Evolutionary conservation across 2,329 filamentous ascomycete species (phyloP).

Genomic region (Lithohypha guttulata): DNA sequence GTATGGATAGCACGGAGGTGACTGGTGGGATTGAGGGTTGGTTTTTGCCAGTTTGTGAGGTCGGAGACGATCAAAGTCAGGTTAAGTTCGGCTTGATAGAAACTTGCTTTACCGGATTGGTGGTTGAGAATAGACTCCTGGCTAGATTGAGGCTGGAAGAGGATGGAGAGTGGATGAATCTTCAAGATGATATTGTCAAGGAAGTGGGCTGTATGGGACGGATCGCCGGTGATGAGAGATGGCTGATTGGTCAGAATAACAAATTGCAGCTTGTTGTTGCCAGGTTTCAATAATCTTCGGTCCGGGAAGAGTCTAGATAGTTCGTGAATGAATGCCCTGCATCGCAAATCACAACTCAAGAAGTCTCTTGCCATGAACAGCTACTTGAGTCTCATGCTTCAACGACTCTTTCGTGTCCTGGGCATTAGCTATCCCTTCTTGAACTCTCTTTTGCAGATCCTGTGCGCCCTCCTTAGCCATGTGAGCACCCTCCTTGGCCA

Average conservation of each 20-base stretch:
- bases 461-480: conserved; percentile 9
- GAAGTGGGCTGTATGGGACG: conserved; percentile 43
- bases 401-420: background rate
- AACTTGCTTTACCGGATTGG: conserved; percentile 24
- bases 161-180: conserved; percentile 13
- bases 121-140: conserved; percentile 23
- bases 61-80: conserved; percentile 24
- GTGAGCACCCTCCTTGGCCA: too few relatives aligned
- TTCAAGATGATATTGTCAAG: conserved; percentile 31
- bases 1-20: conserved; percentile 26
- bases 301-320: background rate
- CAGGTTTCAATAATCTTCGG: conserved; percentile 33
- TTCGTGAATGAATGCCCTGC: background rate
- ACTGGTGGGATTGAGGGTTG: conserved; percentile 25
- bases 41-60: conserved; percentile 30
- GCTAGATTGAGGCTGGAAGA: conserved; percentile 24
- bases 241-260: conserved; percentile 50
- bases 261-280: conserved; percentile 43
- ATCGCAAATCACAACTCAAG: conserved; percentile 1
- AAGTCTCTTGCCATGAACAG: conserved; percentile 3
- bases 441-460: conserved; percentile 12
- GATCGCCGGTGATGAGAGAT: conserved; percentile 50
- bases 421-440: conserved; percentile 9
- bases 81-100: conserved; percentile 28
- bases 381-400: conserved; percentile 8